phyloP scores from a whole-genome alignment of 2,329 filamentous ascomycete genomes.

The Penicillium brasilianum region DNA sequence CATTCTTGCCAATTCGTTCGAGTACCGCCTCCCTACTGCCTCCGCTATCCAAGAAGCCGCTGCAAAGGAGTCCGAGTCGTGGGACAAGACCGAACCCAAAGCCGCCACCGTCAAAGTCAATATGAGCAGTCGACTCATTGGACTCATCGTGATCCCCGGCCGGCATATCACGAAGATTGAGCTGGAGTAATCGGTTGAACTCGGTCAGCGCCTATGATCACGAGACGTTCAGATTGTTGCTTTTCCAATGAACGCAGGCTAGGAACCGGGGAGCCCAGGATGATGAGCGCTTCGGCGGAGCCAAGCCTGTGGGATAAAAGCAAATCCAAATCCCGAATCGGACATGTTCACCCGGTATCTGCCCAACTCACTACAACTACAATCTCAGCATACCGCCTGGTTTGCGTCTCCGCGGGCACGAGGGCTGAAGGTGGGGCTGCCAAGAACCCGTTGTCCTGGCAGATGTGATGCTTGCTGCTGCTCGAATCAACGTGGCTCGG shows the following conservation, averaged over 20 bases:
- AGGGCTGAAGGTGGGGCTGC: slow-evolving; percentile 18
- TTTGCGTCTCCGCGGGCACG: slow-evolving; percentile 12
- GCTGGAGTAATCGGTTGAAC: slow-evolving; percentile 66
- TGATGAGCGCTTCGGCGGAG: slow-evolving; percentile 12
- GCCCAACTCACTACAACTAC: slow-evolving; percentile 4
- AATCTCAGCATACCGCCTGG: slow-evolving; percentile 2
- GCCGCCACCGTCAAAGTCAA: slow-evolving; percentile 61
- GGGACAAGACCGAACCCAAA: slow-evolving; percentile 27
- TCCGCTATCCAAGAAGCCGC: slow-evolving; percentile 51
- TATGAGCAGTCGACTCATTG: slow-evolving; percentile 85
- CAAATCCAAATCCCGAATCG: slow-evolving; percentile 2
- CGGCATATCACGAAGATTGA: slow-evolving; percentile 86
- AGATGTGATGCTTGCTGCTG: slow-evolving; percentile 10
- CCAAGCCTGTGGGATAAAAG: slow-evolving; percentile 7
- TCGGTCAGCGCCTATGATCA: slow-evolving; percentile 18
- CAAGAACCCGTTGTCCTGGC: slow-evolving; percentile 18
- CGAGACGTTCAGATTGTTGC: slow-evolving; percentile 15
- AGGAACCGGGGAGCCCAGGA: slow-evolving; percentile 1
- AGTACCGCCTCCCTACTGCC: slow-evolving; percentile 78
- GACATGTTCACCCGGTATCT: slow-evolving; percentile 6
- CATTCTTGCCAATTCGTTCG: slow-evolving; percentile 82
- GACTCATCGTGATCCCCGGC: slow-evolving; percentile 87
- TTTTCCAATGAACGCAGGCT: slow-evolving; percentile 20
- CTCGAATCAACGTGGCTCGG: slow-evolving; percentile 26
- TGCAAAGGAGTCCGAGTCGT: slow-evolving; percentile 36